Evolutionary conservation across 352 stramenopile species (phyloP), one percentile per base, ranked within the genome.

Genomic region (Phytopythium aichiense): DNA sequence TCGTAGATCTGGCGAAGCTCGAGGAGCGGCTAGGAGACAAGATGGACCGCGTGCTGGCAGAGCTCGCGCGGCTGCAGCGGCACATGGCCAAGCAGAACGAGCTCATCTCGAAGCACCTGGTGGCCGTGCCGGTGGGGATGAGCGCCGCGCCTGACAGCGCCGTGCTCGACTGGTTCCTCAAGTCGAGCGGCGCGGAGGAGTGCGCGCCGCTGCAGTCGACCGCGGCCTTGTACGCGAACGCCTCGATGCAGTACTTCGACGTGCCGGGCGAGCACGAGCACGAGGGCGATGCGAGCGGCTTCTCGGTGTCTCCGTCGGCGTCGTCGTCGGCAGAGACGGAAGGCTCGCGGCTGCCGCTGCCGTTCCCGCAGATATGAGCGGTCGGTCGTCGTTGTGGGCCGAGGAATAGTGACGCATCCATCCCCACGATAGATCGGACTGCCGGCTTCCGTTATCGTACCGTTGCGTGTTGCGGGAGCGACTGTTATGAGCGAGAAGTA

Each of bases 21-120:
- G 83, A 92, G 65, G 83, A 90, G 63, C 76, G 80, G 60, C 23
- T 91, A 22, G 67, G 68, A 12, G 64, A 64, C 31, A 88, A 85
- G 43, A 76, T 91, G 56, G 74, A 83, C 68, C 61, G 63, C 18
- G 42, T 91, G 49, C 63, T 84, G 8, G 66, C 73, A 0, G 79
- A 91, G 54, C 65, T 91, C 65, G 62, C 69, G 0, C 74, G 80
- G 51, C 72, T 91, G 55, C 76, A 64, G 52, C 80, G 84, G 18
- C 75, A 89, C 40, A 63, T 89, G 1, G 78, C 89, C 58, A 81
- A 88, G 56, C 82, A 91, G 76, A 85, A 79, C 31, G 78, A 85
- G 25, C 58, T 88, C 30, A 67, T 88, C 20, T 55, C 52, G 31
- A 87, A 78, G 60, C 52, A 79, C 12, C 64, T 81, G 40, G 63